A percentile compares a stretch with the other conserved stretches of the same genome.
Conservation (phyloP, 2,329 filamentous ascomycete genomes). For the Trichoderma sp. region DNA sequence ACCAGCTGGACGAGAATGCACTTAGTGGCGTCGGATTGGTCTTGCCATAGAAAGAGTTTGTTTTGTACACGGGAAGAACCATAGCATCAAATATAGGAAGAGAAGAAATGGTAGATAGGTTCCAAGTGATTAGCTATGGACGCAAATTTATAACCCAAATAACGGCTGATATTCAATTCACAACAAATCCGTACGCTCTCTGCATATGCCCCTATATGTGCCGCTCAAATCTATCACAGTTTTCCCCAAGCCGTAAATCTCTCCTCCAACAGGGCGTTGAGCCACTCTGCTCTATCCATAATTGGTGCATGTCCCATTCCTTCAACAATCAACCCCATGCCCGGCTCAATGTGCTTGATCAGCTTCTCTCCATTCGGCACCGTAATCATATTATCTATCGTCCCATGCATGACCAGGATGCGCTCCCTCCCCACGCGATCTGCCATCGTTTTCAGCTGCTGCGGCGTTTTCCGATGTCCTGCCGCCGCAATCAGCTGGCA, state of each 20-base stretch:
- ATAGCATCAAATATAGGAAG: not conserved
- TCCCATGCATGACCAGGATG: slow-evolving; percentile 78
- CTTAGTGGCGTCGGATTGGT: slow-evolving; percentile 90
- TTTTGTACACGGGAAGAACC: not conserved
- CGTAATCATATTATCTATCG: slow-evolving; percentile 74
- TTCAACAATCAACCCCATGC: slow-evolving; percentile 62
- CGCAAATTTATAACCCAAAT: not conserved
- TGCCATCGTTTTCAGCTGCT: slow-evolving; percentile 64
- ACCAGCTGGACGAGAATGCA: slow-evolving; percentile 72
- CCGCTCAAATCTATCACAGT: slow-evolving; percentile 34
- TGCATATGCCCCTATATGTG: not conserved
- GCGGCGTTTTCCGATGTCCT: slow-evolving; percentile 73
- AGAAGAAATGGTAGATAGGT: not conserved
- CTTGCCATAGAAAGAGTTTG: slow-evolving; percentile 54
- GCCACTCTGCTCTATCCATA: slow-evolving; percentile 69
- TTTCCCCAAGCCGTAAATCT: slow-evolving; percentile 54
- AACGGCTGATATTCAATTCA: not conserved
- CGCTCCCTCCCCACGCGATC: slow-evolving; percentile 70
- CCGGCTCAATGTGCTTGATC: slow-evolving; percentile 64
- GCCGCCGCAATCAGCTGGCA: slow-evolving; percentile 77
- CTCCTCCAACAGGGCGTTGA: slow-evolving; percentile 64
- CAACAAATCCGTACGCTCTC: not conserved
- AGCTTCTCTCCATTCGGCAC: slow-evolving; percentile 69
- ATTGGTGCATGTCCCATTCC: slow-evolving; percentile 75
- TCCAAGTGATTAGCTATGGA: not conserved